These are phyloP conservation scores for Talaromyces atroroseus DNA, from an alignment of 2,329 filamentous ascomycete genomes.

Conservation along the genomic window DNA sequence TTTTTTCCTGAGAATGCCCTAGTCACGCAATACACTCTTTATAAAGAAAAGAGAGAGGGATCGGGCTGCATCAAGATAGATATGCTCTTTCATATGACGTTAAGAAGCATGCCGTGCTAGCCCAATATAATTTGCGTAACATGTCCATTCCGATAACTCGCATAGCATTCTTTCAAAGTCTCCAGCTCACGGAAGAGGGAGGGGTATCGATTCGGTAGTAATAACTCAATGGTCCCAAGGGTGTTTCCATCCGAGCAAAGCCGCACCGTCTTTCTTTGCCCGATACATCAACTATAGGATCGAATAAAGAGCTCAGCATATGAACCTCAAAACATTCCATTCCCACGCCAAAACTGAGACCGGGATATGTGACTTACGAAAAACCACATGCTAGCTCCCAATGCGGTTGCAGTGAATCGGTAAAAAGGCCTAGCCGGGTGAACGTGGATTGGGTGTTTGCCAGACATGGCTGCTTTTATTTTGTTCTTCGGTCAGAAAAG, in stretches of 20 bases:
- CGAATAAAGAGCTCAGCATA: background rate
- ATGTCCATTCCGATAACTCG: background rate
- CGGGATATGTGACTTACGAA: conserved; percentile 60
- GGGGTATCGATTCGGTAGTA: conserved; percentile 1
- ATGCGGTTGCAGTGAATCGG: conserved; percentile 75
- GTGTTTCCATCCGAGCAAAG: conserved; percentile 86
- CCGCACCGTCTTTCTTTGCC: conserved; percentile 92
- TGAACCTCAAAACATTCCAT: background rate
- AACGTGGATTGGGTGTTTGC: conserved; percentile 45
- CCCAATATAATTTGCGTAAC: background rate
- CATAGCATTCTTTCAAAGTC: background rate
- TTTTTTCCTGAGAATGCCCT: background rate
- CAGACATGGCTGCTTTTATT: conserved; percentile 30
- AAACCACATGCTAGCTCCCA: conserved; percentile 98
- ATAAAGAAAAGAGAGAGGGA: background rate
- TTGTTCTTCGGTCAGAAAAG: background rate
- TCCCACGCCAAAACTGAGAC: no score
- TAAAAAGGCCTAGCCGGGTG: conserved; percentile 65
- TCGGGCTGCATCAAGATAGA: background rate
- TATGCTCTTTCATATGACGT: background rate
- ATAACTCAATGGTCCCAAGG: conserved; percentile 78
- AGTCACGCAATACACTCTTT: background rate
- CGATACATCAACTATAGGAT: conserved; percentile 80
- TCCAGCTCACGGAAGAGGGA: background rate
- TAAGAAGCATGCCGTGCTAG: background rate